Evolutionary conservation across 78 protist genomes (phyloP), one percentile per base, ranked within the genome.

Genomic region (Pelomyxa schiedti): DNA sequence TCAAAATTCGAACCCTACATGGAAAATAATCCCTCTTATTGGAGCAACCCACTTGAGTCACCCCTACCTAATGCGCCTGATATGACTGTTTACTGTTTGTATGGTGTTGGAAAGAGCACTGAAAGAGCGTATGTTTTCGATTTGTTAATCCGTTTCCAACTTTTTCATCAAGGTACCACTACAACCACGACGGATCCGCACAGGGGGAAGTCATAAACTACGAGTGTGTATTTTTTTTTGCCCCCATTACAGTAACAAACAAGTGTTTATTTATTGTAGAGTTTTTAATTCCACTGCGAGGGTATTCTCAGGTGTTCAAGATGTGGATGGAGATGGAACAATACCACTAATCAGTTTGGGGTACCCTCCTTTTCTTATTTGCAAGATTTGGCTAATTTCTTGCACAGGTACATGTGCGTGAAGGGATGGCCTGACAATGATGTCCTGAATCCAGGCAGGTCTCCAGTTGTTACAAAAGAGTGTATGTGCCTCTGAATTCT

Each of bases 281-380:
- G n/a, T n/a, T n/a, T n/a, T n/a, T n/a, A n/a, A n/a, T n/a, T n/a
- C n/a, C n/a, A n/a, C n/a, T n/a, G n/a, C n/a, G n/a, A n/a, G n/a
- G n/a, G n/a, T n/a, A n/a, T 47, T 47, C 58, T 47, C 32, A 47
- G 16, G 32, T 47, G 32, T 47, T 16, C 32, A 16, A 16, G 16
- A 16, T 16, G 16, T 16, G 2, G 35, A 53, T 36, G 82, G 82
- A 28, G 82, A 78, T 3, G 78, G 76, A 16, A 78, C 82, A 1
- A 76, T 78, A 35, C 69, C 76, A 0, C 52, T 78, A 32, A 26
- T 70, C 36, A 42, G 76, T n/a, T 68, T 78, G 1, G 82, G 78
- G 8, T 72, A 42, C 78, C n/a, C n/a, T n/a, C n/a, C n/a, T n/a
- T n/a, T n/a, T n/a, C n/a, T n/a, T n/a, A n/a, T n/a, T n/a, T n/a